Percentiles rank a stretch among this genome's conserved stretches.
These are phyloP conservation scores for Claviceps monticola DNA, from an alignment of 2,329 filamentous ascomycete genomes.

Conservation along the genomic window DNA sequence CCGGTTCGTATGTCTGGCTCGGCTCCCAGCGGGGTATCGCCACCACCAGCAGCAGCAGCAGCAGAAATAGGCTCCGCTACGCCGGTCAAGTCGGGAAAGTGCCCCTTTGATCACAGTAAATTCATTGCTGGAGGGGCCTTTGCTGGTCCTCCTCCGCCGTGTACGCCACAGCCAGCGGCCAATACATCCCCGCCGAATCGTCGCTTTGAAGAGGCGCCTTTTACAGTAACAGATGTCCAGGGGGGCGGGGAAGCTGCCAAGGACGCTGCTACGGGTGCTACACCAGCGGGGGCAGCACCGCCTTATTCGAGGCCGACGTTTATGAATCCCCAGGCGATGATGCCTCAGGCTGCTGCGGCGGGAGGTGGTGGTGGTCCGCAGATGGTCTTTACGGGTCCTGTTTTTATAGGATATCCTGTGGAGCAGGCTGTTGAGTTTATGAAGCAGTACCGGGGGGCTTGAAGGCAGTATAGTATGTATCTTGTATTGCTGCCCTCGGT, in stretches of 20 bases:
- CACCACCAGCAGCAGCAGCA: constrained; percentile 2
- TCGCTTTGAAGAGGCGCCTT: constrained; percentile 9
- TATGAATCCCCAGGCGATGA: constrained; percentile 29
- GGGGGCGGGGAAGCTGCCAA: constrained; percentile 7
- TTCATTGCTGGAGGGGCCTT: constrained; percentile 20
- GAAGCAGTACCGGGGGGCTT: constrained; percentile 36
- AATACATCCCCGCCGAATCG: constrained; percentile 6
- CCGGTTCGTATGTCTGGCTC: constrained; percentile 36
- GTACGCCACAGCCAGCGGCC: constrained; percentile 7
- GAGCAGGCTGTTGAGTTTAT: constrained; percentile 70
- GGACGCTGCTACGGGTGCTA: background rate
- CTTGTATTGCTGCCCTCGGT: background rate
- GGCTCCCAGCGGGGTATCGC: constrained; percentile 11
- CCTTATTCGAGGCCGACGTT: constrained; percentile 32
- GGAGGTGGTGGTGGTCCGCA: constrained; percentile 33
- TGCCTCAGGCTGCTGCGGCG: constrained; percentile 17
- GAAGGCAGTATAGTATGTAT: constrained; percentile 12
- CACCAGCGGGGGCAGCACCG: constrained; percentile 5
- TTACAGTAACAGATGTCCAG: constrained; percentile 7
- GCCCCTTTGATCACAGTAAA: constrained; percentile 43
- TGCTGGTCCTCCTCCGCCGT: constrained; percentile 11
- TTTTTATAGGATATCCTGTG: constrained; percentile 82
- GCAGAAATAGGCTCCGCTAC: too few species aligned
- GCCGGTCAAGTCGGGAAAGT: constrained; percentile 27
- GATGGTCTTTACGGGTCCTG: constrained; percentile 83